Base-by-base conservation (phyloP, 768 basidiomycete genomes). In the Amanita pallidorosea region DNA sequence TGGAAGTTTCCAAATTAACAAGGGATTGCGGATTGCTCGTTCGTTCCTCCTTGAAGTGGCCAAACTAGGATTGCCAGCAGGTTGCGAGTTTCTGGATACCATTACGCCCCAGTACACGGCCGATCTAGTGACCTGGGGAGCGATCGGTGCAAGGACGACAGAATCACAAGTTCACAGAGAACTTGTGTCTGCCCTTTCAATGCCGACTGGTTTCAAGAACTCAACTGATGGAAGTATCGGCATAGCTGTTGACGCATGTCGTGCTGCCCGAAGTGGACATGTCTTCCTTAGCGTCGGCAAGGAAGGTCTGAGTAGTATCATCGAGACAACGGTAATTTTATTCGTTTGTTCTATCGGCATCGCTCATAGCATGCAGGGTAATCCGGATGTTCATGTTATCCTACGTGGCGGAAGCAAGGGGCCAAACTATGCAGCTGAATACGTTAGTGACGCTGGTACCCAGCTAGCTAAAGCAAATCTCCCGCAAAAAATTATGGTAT, bases 141-240 rank as follows among this genome's bases (percentile, higher is more conserved):
- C 95, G 2, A 98, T 99, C 57, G 96, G 88, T 33, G 90, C 89
- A 11, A 77, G 90, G 12, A 93, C 92, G 11, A 94, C 93, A 0
- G 92, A 95, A 64, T 90, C 87, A 4, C 86, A 95, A 63, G 89
- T 95, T 13, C 92, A 95, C 62, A 83, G 92, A 42, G 92, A 95
- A 66, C 74, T 95, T 13, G 80, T 81, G 8, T 87, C 83, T 5
- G 88, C 83, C 2, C 72, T 95, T n/a, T 90, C 88, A 13, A 92
- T 95, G 88, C 87, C 89, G 2, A 91, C 93, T 4, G 96, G 96
- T 7, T 98, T 99, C 81, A 99, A 99, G 70, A 99, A 99, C 60
- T 89, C 89, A 9, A 98, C 95, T 1, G 96, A 98, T 58, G 96
- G 96, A 35, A 84, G 83, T 25, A 79, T 95, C 38, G 80, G 83